Base-by-base conservation (phyloP, 768 basidiomycete species). In the Tulasnella sp. region DNA sequence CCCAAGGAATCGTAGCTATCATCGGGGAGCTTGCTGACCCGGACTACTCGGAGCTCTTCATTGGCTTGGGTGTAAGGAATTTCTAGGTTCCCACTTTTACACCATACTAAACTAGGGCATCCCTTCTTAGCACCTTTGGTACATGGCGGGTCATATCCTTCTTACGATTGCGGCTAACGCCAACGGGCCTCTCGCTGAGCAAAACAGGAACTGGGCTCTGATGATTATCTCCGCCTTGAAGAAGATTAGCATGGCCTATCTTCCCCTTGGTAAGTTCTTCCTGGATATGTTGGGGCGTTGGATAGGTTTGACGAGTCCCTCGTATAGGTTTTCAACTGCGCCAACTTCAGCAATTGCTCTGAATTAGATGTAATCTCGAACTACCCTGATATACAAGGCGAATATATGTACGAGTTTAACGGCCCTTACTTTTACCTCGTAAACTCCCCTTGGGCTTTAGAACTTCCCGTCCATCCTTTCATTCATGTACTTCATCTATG, bases 61-160 rank as follows among this genome's bases (percentile, higher is more conserved):
- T 78, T 39, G 77, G 77, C 39, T 44, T 78, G 27, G 77, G 77
- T 4, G 77, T 78, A 74, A 71, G 77, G 12, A 14, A 18, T 16
- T n/a, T 24, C 27, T 56, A 34, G 34, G 2, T 5, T 48, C 36
- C 14, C 52, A 62, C 19, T 24, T 58, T 34, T 38, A 3, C 7
- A n/a, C 31, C 74, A 18, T 18, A 46, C 34, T 58, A 12, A 21
- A 34, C 52, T 52, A 2, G 34, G 48, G 10, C 24, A n/a, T 36
- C 36, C 27, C 19, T 4, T n/a, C 31, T 27, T 58, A 77, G 76
- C 52, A 77, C 34, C 31, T 77, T 44, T 77, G 76, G 76, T 48
- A 31, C 24, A 77, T 21, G 24, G 52, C 76, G 14, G 76, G 76
- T 40, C 52, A 36, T 3, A 77, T 77, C 27, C 40, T 77, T n/a